Evolutionary conservation across 2,329 filamentous ascomycete genomes (phyloP).

Genomic region (Graphiopsis chlorocephala): DNA sequence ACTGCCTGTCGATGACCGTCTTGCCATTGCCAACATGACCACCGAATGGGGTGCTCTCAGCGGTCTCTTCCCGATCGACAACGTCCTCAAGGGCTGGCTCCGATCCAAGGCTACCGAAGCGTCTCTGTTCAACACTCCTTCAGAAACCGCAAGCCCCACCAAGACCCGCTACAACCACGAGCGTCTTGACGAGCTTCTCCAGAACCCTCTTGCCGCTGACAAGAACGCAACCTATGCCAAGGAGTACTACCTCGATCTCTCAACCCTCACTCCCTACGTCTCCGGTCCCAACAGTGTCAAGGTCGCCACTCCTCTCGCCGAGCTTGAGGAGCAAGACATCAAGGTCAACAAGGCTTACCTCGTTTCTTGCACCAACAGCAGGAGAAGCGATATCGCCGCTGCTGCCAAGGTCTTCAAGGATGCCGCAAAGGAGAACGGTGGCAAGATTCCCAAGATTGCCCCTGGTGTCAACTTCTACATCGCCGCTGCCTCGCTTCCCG

Average conservation of each 20-base stretch:
- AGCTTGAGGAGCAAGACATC: slow-evolving; percentile 73
- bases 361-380: slow-evolving; percentile 84
- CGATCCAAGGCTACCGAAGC: slow-evolving; percentile 71
- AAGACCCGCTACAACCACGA: slow-evolving; percentile 67
- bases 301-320: slow-evolving; percentile 70
- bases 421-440: slow-evolving; percentile 57
- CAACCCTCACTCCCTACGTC: slow-evolving; percentile 78
- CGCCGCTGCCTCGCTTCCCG: slow-evolving; percentile 74
- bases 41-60: slow-evolving; percentile 76
- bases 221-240: slow-evolving; percentile 79
- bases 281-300: slow-evolving; percentile 91
- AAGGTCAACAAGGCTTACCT: slow-evolving; percentile 80
- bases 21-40: slow-evolving; percentile 78
- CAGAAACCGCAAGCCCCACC: slow-evolving; percentile 46
- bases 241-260: slow-evolving; percentile 75
- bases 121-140: slow-evolving; percentile 56
- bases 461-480: slow-evolving; percentile 82
- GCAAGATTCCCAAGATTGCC: slow-evolving; percentile 66
- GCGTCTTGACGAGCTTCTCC: slow-evolving; percentile 68
- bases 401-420: slow-evolving; percentile 84
- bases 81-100: slow-evolving; percentile 68
- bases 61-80: slow-evolving; percentile 78
- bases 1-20: slow-evolving; percentile 67
- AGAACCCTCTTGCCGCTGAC: slow-evolving; percentile 67
- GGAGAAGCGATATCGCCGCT: slow-evolving; percentile 74